Percentiles rank a stretch among this genome's conserved stretches.
Evolutionary conservation across 306 rosid genomes (phyloP).

Genomic region (Cucurbita argyrosperma): DNA sequence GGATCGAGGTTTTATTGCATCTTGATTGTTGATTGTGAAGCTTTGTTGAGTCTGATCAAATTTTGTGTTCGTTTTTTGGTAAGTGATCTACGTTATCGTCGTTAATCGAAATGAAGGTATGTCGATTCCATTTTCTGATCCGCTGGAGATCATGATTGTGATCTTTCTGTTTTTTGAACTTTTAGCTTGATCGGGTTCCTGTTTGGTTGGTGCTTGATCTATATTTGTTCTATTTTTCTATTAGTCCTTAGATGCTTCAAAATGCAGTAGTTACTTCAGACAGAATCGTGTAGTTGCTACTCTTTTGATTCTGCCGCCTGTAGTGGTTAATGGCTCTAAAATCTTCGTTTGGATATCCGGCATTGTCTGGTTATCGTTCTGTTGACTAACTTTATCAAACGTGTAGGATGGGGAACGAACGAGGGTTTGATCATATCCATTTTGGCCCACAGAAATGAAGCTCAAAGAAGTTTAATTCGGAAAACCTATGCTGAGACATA

Average conservation of each 20-base stretch:
- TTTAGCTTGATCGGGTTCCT: neutral
- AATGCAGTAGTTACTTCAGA: neutral
- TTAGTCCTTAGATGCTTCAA: neutral
- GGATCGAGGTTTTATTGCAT: neutral
- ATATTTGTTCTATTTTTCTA: neutral
- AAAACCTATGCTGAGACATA: slow-evolving; percentile 24
- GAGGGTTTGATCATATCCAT: slow-evolving; percentile 37
- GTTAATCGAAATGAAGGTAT: neutral
- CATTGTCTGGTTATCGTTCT: neutral
- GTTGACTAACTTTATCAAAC: neutral
- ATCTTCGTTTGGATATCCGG: neutral
- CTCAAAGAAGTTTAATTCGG: slow-evolving; percentile 29
- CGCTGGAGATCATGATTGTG: neutral
- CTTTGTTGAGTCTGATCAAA: neutral
- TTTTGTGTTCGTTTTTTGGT: neutral
- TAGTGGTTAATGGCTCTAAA: neutral
- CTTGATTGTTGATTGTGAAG: neutral
- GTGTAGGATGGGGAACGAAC: slow-evolving; percentile 54
- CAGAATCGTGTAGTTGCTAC: neutral
- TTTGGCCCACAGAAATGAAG: slow-evolving; percentile 40
- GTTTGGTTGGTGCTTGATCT: neutral
- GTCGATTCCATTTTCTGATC: neutral
- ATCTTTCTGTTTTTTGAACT: neutral
- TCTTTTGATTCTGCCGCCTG: neutral
- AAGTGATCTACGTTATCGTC: neutral